Evolutionary conservation across 106 monocot species (phyloP).

Genomic region (Acorus calamus): DNA sequence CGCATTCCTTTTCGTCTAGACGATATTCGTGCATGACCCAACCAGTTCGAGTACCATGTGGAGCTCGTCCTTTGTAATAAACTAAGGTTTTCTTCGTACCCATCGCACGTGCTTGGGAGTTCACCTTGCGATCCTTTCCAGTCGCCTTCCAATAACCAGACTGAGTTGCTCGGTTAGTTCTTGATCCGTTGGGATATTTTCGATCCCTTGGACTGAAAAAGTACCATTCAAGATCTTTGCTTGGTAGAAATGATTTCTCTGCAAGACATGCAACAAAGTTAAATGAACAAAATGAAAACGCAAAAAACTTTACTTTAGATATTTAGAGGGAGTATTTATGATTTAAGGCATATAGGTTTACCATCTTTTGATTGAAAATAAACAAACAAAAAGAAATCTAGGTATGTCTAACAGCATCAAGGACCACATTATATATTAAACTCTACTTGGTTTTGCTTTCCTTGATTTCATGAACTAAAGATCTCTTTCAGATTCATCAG

Average conservation of each 20-base stretch:
- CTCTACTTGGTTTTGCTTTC: too few relatives aligned
- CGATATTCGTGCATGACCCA: constrained; percentile 99
- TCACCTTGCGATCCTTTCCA: constrained; percentile 78
- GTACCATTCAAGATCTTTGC: constrained; percentile 96
- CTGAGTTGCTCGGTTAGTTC: constrained; percentile 81
- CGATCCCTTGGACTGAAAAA: constrained; percentile 90
- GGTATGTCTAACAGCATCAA: too few relatives aligned
- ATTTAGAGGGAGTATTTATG: too few relatives aligned
- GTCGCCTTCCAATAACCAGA: constrained; percentile 95
- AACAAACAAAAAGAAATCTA: too few relatives aligned
- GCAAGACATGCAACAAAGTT: too few relatives aligned
- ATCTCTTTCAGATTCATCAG: too few relatives aligned
- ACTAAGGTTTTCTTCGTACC: constrained; percentile 96
- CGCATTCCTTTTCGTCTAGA: constrained; percentile 87
- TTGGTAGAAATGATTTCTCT: constrained; percentile 89
- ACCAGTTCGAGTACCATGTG: constrained; percentile 74
- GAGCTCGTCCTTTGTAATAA: constrained; percentile 80
- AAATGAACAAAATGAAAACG: not conserved
- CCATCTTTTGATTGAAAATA: too few relatives aligned
- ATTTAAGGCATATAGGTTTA: too few relatives aligned
- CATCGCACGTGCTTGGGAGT: constrained; percentile 43
- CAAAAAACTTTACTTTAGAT: too few relatives aligned
- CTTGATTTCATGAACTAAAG: too few relatives aligned
- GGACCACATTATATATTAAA: too few relatives aligned
- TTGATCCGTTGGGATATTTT: constrained; percentile 84